Conservation (phyloP, 352 stramenopile species). For the Globisporangium iwayamae region DNA sequence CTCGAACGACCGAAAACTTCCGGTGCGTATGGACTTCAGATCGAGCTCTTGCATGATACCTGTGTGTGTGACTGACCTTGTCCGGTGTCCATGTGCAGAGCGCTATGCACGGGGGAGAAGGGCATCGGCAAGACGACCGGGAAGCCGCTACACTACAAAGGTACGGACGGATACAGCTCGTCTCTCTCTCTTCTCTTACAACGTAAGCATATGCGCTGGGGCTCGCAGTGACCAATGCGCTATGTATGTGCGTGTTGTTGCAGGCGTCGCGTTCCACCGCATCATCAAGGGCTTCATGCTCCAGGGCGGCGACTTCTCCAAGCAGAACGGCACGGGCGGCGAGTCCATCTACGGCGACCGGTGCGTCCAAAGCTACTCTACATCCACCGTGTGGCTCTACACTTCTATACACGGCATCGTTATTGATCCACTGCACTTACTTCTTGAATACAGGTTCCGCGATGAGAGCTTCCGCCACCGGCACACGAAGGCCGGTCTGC, state of each 20-base stretch:
- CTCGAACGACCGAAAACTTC: constrained; percentile 70
- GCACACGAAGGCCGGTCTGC: constrained; percentile 90
- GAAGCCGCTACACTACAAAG: constrained; percentile 62
- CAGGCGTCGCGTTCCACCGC: constrained; percentile 73
- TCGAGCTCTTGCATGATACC: background rate
- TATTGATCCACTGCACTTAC: background rate
- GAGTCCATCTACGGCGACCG: constrained; percentile 81
- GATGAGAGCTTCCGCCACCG: constrained; percentile 96
- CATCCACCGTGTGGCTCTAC: background rate
- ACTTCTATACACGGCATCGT: background rate
- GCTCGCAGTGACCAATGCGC: background rate
- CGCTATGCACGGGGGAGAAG: constrained; percentile 65
- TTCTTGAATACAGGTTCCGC: constrained; percentile 49
- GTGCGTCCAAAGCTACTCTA: constrained; percentile 1
- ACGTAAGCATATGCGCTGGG: background rate
- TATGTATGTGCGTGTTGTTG: constrained; percentile 12
- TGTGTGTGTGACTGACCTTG: background rate
- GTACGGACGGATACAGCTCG: constrained; percentile 8
- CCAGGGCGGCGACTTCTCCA: constrained; percentile 76
- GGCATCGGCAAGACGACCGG: constrained; percentile 58
- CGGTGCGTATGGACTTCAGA: constrained; percentile 17
- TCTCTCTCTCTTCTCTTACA: background rate
- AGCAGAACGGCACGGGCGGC: constrained; percentile 75
- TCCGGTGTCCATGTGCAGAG: background rate
- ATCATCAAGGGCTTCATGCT: constrained; percentile 88